Base-by-base conservation (phyloP, 805 yeast species). In the Sugiyamaella lignohabitans region DNA sequence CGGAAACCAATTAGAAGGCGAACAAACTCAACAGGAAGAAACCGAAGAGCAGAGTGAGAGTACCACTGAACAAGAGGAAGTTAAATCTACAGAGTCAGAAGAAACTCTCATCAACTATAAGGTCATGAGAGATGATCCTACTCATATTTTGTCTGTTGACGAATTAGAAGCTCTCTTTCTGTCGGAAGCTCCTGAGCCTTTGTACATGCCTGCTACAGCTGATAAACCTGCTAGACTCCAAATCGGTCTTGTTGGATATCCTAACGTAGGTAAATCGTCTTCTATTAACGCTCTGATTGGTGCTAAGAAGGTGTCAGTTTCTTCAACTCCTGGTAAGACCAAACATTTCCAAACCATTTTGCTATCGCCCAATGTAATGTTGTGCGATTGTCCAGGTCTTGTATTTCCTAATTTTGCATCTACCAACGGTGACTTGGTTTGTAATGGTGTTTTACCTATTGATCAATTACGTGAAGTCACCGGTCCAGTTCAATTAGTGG, bases 301-400 rank as follows among this genome's bases (percentile, higher is more conserved):
- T 11, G 80, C 97, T 17, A 93, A 93, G 62, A 89, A 87, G 64
- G 99, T 93, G n/a, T 88, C 97, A 1, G 99, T 93, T 34, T 91
- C 98, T 2, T 75, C 98, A 1, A 93, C 98, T 1, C 99, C 99
- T 11, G 99, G 99, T 71, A 93, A 93, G 64, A 93, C 99, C 11
- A 93, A 93, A 65, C 99, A 93, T 73, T 93, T 93, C 75, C 99
- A 93, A 71, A 93, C 99, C 1, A 89, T 93, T 52, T 78, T 79
- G 61, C 74, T 93, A 39, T 79, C 96, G 1, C 85, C 84, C 44
- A 75, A 83, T 32, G 93, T 93, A 2, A 74, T 88, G 55, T 72
- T 93, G 45, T 93, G 98, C 68, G 99, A 93, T 74, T 93, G 99
- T 73, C 99, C 99, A 1, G 99, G 99, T 76, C 74, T 93, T 52